Evolutionary conservation across 805 yeast genomes (phyloP), one percentile per base, ranked within the genome.

Genomic region (Monosporozyma aerobia): DNA sequence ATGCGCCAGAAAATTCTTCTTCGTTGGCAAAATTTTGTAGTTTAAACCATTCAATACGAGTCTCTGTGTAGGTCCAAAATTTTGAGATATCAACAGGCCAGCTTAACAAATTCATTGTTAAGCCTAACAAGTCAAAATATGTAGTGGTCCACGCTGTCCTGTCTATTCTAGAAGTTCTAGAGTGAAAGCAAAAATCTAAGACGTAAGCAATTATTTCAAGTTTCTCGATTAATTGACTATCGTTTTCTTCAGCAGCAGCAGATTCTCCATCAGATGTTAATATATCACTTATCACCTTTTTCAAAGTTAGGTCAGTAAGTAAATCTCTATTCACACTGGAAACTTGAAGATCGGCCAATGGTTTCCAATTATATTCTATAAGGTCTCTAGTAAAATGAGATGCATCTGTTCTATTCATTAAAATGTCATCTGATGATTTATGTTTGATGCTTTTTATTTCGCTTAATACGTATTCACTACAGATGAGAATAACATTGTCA

Each of bases 61-160:
- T 57, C 50, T 63, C 67, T 7, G 62, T 53, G 48, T 65, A 67
- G 5, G 63, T 56, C 69, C 68, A 67, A 52, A 66, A 67, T 19
- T 57, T 35, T 40, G 57, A 37, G 5, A 59, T 54, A 30, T 54
- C 60, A 3, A 35, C 32, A 3, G 70, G 70, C 62, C 66, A 61
- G n/a, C 48, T 51, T 22, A 67, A 47, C 44, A 60, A 33, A 39
- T 61, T 62, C 22, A 59, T 14, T 3, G 54, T 49, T n/a, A 53
- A 51, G 8, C 60, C 51, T 45, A 64, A 58, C 6, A 65, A 49
- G 22, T 57, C 62, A 51, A 67, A 66, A 53, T 50, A 66, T 1
- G 62, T 22, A 1, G 49, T 39, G 13, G 58, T 51, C 69, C 71
- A 66, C 23, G 35, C 32, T 5, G 33, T 22, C 8, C 55, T 55